A percentile compares a stretch with the other conserved stretches of the same genome.
Conservation (phyloP, 257 asterid genomes). For the Capsicum baccatum region DNA sequence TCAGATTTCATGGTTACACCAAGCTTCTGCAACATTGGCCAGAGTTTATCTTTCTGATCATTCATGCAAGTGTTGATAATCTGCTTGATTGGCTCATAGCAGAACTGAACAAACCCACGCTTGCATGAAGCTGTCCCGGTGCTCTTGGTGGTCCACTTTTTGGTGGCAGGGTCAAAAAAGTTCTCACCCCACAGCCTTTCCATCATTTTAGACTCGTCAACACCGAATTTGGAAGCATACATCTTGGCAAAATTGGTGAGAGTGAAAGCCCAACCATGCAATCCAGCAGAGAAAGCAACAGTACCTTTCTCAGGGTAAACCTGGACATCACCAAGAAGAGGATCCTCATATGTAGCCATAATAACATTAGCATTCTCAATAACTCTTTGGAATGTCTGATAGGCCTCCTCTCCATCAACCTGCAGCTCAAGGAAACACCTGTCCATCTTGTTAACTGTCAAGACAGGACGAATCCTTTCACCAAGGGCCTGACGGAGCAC, state of each 20-base stretch:
- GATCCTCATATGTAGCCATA: constrained; percentile 54
- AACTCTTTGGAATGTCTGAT: constrained; percentile 48
- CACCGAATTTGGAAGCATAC: constrained; percentile 55
- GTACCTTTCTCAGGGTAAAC: constrained; percentile 56
- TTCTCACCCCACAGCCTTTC: constrained; percentile 59
- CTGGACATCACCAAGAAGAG: constrained; percentile 51
- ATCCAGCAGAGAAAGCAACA: constrained; percentile 56
- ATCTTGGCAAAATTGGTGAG: constrained; percentile 48
- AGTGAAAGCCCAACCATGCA: constrained; percentile 58
- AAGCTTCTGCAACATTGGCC: constrained; percentile 55
- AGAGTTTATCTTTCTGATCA: constrained; percentile 51
- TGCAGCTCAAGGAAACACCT: constrained; percentile 57
- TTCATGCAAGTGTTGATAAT: constrained; percentile 52
- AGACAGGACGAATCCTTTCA: constrained; percentile 54
- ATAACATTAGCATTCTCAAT: constrained; percentile 54
- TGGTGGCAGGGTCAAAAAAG: constrained; percentile 53
- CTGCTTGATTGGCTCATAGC: constrained; percentile 55
- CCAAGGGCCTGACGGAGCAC: constrained; percentile 57
- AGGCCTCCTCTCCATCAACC: constrained; percentile 58
- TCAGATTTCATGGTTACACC: constrained; percentile 48
- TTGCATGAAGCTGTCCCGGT: constrained; percentile 45
- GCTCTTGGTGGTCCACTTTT: constrained; percentile 49
- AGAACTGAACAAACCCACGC: constrained; percentile 55
- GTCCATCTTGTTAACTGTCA: constrained; percentile 57
- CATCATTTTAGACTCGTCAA: constrained; percentile 52